A percentile compares a stretch with the other conserved stretches of the same genome.
Conservation (phyloP, 352 stramenopile species). For the Phytophthora sojae region DNA sequence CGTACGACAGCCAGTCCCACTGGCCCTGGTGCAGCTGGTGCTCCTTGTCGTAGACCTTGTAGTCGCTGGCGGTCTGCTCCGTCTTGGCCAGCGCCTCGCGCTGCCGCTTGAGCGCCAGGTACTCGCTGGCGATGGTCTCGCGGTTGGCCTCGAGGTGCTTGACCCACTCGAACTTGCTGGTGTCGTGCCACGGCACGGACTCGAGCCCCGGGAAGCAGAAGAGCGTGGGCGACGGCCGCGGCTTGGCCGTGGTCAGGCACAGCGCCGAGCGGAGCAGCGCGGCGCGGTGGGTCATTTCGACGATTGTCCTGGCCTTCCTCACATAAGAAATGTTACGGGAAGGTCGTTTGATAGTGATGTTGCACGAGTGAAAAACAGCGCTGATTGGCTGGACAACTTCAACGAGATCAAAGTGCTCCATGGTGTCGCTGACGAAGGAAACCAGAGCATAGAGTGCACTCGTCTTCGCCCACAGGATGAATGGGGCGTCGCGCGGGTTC, state of each 20-base stretch:
- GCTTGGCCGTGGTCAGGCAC: slow-evolving; percentile 86
- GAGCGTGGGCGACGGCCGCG: slow-evolving; percentile 77
- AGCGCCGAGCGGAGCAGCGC: slow-evolving; percentile 78
- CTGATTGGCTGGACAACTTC: slow-evolving; percentile 17
- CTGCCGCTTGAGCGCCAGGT: slow-evolving; percentile 51
- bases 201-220: slow-evolving; percentile 83
- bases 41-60: slow-evolving; percentile 76
- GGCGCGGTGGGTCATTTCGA: slow-evolving; percentile 50
- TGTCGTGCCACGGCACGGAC: slow-evolving; percentile 68
- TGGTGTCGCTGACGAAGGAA: background rate
- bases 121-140: slow-evolving; percentile 70
- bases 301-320: slow-evolving; percentile 1
- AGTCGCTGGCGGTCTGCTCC: slow-evolving; percentile 44
- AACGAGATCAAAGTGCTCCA: slow-evolving; percentile 1
- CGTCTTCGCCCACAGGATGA: background rate
- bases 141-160: slow-evolving; percentile 64
- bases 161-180: slow-evolving; percentile 64
- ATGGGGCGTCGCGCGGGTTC: background rate
- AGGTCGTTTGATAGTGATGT: too few relatives aligned
- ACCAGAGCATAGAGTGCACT: background rate
- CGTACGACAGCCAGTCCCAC: slow-evolving; percentile 96
- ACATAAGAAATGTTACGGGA: too few relatives aligned
- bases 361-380: too few relatives aligned
- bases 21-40: slow-evolving; percentile 81
- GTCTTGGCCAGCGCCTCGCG: slow-evolving; percentile 30